These are phyloP conservation scores for Fibroporia radiculosa DNA, from an alignment of 768 basidiomycete genomes.

Conservation along the genomic window DNA sequence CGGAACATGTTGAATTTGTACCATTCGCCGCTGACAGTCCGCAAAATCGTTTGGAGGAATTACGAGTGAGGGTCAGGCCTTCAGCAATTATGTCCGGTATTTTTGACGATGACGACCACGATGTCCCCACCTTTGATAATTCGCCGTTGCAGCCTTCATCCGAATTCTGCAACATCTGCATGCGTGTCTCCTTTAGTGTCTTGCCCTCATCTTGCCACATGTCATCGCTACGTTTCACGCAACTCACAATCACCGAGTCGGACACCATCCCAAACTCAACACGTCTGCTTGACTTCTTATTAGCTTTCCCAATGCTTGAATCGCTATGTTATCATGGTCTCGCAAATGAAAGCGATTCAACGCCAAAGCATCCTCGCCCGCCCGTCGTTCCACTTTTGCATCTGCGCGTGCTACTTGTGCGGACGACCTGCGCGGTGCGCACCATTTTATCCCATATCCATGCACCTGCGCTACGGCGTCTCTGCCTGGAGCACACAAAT, in stretches of 20 bases:
- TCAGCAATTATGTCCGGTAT: background rate
- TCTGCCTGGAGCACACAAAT: constrained; percentile 62
- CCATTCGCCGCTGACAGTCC: background rate
- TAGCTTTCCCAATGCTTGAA: constrained; percentile 53
- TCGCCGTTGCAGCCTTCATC: constrained; percentile 4
- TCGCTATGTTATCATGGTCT: constrained; percentile 49
- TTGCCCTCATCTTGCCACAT: constrained; percentile 41
- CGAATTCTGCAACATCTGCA: constrained; percentile 15
- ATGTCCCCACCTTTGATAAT: background rate
- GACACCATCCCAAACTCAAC: constrained; percentile 35
- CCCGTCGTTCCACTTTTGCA: constrained; percentile 47
- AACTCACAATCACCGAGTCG: constrained; percentile 49
- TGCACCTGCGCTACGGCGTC: constrained; percentile 49
- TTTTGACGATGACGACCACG: constrained; percentile 1
- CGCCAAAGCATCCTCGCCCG: constrained; percentile 6
- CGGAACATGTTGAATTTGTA: constrained; percentile 1
- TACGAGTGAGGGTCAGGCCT: constrained; percentile 3
- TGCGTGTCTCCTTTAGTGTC: constrained; percentile 42
- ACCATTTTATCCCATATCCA: constrained; percentile 57
- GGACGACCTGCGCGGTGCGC: constrained; percentile 55
- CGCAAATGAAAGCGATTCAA: constrained; percentile 35
- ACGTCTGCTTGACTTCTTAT: constrained; percentile 52
- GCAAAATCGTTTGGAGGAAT: background rate
- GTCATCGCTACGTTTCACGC: constrained; percentile 45
- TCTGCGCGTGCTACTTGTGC: constrained; percentile 49